Evolutionary conservation across 2,329 filamentous ascomycete species (phyloP).

Genomic region (Byssochlamys sp.): DNA sequence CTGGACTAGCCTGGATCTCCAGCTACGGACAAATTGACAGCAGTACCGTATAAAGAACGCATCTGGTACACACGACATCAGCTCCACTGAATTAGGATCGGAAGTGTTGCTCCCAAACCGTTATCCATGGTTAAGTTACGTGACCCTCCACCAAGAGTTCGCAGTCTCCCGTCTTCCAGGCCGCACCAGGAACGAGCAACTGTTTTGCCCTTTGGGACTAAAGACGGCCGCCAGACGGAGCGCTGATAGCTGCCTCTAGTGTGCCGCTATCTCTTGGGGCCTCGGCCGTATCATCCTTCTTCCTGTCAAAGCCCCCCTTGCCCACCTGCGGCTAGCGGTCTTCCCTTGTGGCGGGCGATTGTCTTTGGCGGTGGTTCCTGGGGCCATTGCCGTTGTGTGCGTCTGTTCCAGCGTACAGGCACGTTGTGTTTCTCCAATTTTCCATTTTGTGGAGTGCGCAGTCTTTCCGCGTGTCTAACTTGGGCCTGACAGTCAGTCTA

Average conservation of each 20-base stretch:
- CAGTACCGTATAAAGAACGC: neutral
- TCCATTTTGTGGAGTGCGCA: neutral
- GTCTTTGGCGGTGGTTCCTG: neutral
- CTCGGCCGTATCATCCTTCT: neutral
- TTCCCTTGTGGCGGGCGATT: neutral
- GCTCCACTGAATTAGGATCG: neutral
- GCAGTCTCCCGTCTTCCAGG: neutral
- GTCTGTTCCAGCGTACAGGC: neutral
- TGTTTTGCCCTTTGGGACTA: neutral
- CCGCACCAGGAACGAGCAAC: neutral
- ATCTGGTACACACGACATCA: neutral
- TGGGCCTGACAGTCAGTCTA: neutral
- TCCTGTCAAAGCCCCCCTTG: neutral
- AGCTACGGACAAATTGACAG: neutral
- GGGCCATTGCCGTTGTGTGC: neutral
- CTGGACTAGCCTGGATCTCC: neutral
- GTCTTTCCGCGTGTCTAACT: neutral
- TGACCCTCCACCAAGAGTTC: neutral
- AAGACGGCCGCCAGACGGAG: neutral
- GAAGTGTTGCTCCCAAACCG: neutral
- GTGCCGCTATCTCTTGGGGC: neutral
- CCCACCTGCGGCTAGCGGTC: neutral
- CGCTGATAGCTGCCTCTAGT: neutral
- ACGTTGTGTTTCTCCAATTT: neutral
- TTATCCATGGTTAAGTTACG: neutral